Evolutionary conservation across 768 basidiomycete genomes (phyloP).

Genomic region (Russula sp.): DNA sequence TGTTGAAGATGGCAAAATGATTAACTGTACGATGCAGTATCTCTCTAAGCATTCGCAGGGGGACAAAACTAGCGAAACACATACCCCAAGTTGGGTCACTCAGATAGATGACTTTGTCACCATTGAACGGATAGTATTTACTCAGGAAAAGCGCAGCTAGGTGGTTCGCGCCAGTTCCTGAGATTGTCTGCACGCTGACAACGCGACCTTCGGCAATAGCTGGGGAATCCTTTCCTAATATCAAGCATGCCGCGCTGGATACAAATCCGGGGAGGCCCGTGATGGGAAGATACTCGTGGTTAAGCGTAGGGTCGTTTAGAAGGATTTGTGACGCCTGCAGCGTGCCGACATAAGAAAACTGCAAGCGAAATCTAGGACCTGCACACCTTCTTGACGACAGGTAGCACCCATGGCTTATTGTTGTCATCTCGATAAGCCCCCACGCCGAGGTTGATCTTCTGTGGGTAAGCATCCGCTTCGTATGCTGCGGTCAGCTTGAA

Average conservation of each 20-base stretch:
- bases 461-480: constrained; percentile 67
- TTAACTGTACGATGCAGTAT: constrained; percentile 48
- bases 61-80: constrained; percentile 27
- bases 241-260: constrained; percentile 71
- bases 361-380: not conserved
- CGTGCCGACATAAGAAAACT: not conserved
- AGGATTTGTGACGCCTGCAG: constrained; percentile 66
- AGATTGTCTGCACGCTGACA: constrained; percentile 86
- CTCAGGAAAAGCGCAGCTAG: constrained; percentile 84
- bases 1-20: constrained; percentile 86
- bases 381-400: constrained; percentile 80
- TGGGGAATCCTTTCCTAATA: constrained; percentile 66
- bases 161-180: constrained; percentile 95
- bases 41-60: not conserved
- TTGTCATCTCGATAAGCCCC: constrained; percentile 89
- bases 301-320: constrained; percentile 61
- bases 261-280: constrained; percentile 83
- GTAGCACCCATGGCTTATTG: constrained; percentile 87
- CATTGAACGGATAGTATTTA: constrained; percentile 67
- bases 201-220: constrained; percentile 68
- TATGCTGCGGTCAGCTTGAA: constrained; percentile 88
- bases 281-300: constrained; percentile 92
- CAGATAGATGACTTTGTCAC: constrained; percentile 67
- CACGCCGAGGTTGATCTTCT: constrained; percentile 89
- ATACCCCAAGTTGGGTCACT: constrained; percentile 95